Evolutionary conservation across 352 stramenopile genomes (phyloP).

Genomic region (Pythium utonaiense): DNA sequence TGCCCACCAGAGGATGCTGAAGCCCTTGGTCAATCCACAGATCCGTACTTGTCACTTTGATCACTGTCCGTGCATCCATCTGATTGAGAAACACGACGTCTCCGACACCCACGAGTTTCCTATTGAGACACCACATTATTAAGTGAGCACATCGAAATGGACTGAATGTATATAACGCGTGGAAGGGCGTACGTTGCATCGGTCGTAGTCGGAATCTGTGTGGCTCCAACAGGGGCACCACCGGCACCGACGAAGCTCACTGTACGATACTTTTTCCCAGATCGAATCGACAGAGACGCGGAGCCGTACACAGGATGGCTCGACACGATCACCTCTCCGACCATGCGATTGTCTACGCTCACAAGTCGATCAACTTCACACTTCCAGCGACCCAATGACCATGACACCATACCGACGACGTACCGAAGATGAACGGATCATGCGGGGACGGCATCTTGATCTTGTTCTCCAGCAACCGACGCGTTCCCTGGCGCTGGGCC

Average conservation of each 20-base stretch:
- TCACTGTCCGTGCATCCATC: slow-evolving; percentile 43
- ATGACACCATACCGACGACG: too few relatives aligned
- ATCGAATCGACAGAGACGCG: slow-evolving; percentile 49
- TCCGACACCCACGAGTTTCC: slow-evolving; percentile 41
- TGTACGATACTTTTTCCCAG: slow-evolving; percentile 41
- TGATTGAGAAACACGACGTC: slow-evolving; percentile 55
- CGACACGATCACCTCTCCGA: slow-evolving; percentile 47
- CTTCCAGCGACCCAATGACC: too few relatives aligned
- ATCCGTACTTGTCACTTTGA: slow-evolving; percentile 33
- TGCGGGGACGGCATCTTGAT: slow-evolving; percentile 34
- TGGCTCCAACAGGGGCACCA: slow-evolving; percentile 36
- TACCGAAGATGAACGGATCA: slow-evolving; percentile 54
- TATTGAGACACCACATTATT: slow-evolving; percentile 3
- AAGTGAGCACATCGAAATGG: neutral
- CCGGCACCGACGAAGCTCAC: slow-evolving; percentile 31
- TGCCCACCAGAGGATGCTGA: slow-evolving; percentile 36
- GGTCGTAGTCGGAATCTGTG: slow-evolving; percentile 33
- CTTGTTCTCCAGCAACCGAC: slow-evolving; percentile 27
- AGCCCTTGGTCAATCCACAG: slow-evolving; percentile 50
- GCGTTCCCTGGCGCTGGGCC: slow-evolving; percentile 19
- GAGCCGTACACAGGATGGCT: slow-evolving; percentile 57
- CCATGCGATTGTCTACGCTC: slow-evolving; percentile 50
- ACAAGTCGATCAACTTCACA: neutral
- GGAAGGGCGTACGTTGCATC: slow-evolving; percentile 35
- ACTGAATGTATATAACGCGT: too few relatives aligned